Base-by-base conservation (phyloP, 495 filamentous ascomycete species). In the Aspergillus nidulans region DNA sequence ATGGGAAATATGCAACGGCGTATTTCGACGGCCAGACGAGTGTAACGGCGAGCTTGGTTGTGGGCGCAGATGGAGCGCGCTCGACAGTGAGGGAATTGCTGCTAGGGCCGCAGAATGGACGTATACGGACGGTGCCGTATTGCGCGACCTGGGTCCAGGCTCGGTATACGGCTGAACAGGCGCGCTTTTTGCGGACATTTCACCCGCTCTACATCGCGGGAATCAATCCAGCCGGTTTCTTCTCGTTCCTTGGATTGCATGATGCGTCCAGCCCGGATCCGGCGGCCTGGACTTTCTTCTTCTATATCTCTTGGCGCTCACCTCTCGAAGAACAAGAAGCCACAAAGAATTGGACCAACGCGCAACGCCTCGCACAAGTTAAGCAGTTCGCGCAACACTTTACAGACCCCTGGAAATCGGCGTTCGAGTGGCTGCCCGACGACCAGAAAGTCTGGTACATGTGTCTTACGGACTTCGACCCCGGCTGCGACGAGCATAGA, bases 1-100 rank as follows among this genome's bases (percentile, higher is more conserved):
- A 61, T 20, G 56, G 53, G 12, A 15, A 42, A n/a, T 2, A 26
- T 69, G 63, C 65, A 63, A 68, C 52, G 0, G 52, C 61, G 1
- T 21, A 20, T 4, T 68, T 71, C 34, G 41, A 50, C 2, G 62
- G 67, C 47, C 65, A 63, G 3, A 21, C 49, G 1, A 49, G 24
- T 0, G 58, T 59, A 19, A 52, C 30, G 0, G 60, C 60, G 8
- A 48, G 59, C 26, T 62, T 71, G 1, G 55, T 80, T 1, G 51
- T 82, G 18, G 79, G 77, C 0, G 69, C 78, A 0, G 80, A 82
- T 52, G 78, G 78, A 16, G 67, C 78, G 13, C 65, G 68, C 10
- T 77, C 74, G 18, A 62, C 53, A 19, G 65, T 75, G 0, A 66
- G 79, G 4, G 57, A 64, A 30, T 41, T 70, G 7, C 57, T 81